Evolutionary conservation across 2,329 filamentous ascomycete species (phyloP), one percentile per base, ranked within the genome.

Genomic region (Colletotrichum euphorbiae): DNA sequence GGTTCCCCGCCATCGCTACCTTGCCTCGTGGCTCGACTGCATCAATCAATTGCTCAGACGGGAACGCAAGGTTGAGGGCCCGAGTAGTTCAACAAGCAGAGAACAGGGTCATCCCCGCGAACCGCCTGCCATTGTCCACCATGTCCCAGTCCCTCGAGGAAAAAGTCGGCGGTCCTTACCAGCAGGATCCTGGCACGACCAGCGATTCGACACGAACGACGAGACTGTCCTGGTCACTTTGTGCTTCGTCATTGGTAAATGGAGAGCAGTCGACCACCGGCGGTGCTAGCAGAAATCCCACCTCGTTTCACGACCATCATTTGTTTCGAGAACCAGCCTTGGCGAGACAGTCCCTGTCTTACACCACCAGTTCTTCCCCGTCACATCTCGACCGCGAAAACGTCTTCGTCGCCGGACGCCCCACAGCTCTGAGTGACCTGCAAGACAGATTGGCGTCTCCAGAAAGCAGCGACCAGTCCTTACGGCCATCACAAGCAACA

Each of bases 91-190:
- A 54, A 36, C 48, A 69, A 66, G 66, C 66, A 60, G n/a, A 33
- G 12, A 21, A n/a, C 42, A 51, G 54, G 66, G 46, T 15, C 33
- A 56, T 8, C 61, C 66, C 48, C 19, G 65, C 45, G 8, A 52
- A 38, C 19, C 15, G 28, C 38, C 28, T 13, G 13, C 31, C 17
- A 24, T 5, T 28, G 31, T 42, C 33, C 45, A 21, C 12, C 45
- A 56, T 78, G 75, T 71, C 77, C 40, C 70, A 70, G 55, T 72
- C 71, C 51, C 52, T 72, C 19, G 73, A 70, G 59, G 72, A 71
- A 51, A 75, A 71, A 64, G 71, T 72, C n/a, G 71, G 68, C 40
- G 67, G 67, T 28, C 59, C 73, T 60, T 72, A 73, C 48, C 72
- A 48, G 17, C 24, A 60, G 6, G 6, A 52, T 33, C 24, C 51